A percentile compares a stretch with the other conserved stretches of the same genome.
Evolutionary conservation across 2,329 filamentous ascomycete genomes (phyloP).

Genomic region (Penicillium hordei): DNA sequence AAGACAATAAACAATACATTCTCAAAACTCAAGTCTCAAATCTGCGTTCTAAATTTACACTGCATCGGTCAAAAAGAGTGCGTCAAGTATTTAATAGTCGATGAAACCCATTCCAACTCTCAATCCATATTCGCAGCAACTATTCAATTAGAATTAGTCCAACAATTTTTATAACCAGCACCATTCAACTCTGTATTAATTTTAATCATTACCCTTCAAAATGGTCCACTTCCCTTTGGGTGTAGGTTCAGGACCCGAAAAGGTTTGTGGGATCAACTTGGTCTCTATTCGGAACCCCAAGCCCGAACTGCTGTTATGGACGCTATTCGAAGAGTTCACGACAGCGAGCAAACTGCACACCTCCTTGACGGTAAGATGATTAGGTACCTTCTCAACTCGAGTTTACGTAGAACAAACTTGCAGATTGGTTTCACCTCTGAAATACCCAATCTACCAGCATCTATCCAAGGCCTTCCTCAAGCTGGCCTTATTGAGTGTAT

Average conservation of each 20-base stretch:
- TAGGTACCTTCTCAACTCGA: background rate
- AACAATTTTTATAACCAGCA: background rate
- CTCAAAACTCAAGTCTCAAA: background rate
- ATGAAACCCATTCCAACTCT: background rate
- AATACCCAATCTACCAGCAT: background rate
- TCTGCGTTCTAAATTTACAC: background rate
- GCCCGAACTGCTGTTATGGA: background rate
- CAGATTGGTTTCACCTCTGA: background rate
- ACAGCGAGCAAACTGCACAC: background rate
- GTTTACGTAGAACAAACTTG: background rate
- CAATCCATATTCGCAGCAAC: background rate
- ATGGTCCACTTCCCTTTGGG: background rate
- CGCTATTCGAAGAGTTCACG: background rate
- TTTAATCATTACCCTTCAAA: background rate
- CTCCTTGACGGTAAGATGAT: rapidly evolving
- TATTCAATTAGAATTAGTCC: background rate
- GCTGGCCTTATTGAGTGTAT: background rate
- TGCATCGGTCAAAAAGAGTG: background rate
- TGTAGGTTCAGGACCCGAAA: background rate
- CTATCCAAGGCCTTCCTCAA: background rate
- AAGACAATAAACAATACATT: background rate
- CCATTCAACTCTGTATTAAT: background rate
- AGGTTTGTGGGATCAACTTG: background rate
- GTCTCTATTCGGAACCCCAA: background rate
- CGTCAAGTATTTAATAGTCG: background rate